Percentiles rank a stretch among this genome's conserved stretches.
phyloP scores from a whole-genome alignment of 169 alveolate genomes.

The Cryptosporidium viatorum region DNA sequence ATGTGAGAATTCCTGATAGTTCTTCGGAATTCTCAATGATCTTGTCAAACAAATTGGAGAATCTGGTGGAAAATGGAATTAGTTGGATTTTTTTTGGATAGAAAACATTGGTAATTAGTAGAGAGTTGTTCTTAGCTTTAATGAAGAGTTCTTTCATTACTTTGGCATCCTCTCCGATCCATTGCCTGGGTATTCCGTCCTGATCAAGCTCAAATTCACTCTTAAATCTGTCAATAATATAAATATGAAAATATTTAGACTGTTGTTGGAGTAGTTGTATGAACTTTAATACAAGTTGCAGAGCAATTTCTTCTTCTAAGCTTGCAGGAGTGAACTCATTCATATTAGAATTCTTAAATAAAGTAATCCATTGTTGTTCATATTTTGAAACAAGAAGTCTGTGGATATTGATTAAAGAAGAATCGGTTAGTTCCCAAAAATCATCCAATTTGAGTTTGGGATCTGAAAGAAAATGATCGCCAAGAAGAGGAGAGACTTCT shows the following conservation, averaged over 20 bases:
- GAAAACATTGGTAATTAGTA: slow-evolving; percentile 14
- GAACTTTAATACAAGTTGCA: slow-evolving; percentile 54
- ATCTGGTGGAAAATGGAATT: background rate
- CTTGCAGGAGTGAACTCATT: slow-evolving; percentile 3
- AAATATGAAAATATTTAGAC: slow-evolving; percentile 55
- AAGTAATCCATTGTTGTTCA: slow-evolving; percentile 18
- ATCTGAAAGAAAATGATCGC: slow-evolving; percentile 23
- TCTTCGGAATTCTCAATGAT: slow-evolving; percentile 4
- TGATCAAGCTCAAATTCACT: slow-evolving; percentile 57
- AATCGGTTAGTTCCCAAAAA: slow-evolving; percentile 13
- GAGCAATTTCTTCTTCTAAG: slow-evolving; percentile 57
- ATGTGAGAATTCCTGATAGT: background rate
- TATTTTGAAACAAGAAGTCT: slow-evolving; percentile 18
- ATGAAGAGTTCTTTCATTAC: slow-evolving; percentile 44
- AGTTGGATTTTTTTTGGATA: slow-evolving; percentile 1
- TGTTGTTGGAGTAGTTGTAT: slow-evolving; percentile 32
- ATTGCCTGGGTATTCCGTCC: slow-evolving; percentile 69
- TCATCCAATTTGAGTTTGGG: slow-evolving; percentile 22
- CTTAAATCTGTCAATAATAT: slow-evolving; percentile 42
- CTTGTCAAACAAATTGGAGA: background rate
- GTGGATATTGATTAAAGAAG: background rate
- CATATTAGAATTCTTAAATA: slow-evolving; percentile 2
- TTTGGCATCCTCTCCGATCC: slow-evolving; percentile 71
- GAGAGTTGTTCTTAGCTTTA: slow-evolving; percentile 43
- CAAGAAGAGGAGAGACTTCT: slow-evolving; percentile 12